phyloP scores from a whole-genome alignment of 495 filamentous ascomycete genomes.

The Trichoderma erinaceum region DNA sequence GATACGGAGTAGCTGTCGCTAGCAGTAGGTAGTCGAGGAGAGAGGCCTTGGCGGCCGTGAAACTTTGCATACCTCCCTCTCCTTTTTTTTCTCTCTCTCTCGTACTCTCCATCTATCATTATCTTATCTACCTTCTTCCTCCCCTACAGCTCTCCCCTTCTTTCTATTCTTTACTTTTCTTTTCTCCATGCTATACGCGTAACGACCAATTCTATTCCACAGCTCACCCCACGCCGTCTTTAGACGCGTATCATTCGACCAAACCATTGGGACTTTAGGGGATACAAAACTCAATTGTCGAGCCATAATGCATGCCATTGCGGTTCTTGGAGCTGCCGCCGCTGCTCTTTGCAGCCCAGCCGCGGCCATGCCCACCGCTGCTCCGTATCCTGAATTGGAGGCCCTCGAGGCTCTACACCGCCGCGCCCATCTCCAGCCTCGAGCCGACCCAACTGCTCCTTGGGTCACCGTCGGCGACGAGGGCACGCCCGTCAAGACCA shows the following conservation, averaged over 20 bases:
- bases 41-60: background rate
- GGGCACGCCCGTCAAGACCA: constrained; percentile 29
- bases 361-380: constrained; percentile 7
- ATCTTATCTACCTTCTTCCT: background rate
- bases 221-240: too few relatives aligned
- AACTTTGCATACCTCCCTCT: background rate
- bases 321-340: background rate
- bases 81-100: background rate
- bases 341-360: constrained; percentile 14
- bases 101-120: background rate
- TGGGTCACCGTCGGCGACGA: constrained; percentile 39
- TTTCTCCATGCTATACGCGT: too few relatives aligned
- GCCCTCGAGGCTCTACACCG: background rate
- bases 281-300: background rate
- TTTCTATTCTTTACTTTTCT: background rate
- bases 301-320: background rate
- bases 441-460: constrained; percentile 21
- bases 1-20: background rate
- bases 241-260: background rate
- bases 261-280: background rate
- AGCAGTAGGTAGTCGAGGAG: background rate
- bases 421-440: background rate
- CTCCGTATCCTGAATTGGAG: background rate
- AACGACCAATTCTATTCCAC: too few relatives aligned
- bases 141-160: background rate